Base-by-base conservation (phyloP, 805 yeast genomes). In the Candida gorgasii region DNA sequence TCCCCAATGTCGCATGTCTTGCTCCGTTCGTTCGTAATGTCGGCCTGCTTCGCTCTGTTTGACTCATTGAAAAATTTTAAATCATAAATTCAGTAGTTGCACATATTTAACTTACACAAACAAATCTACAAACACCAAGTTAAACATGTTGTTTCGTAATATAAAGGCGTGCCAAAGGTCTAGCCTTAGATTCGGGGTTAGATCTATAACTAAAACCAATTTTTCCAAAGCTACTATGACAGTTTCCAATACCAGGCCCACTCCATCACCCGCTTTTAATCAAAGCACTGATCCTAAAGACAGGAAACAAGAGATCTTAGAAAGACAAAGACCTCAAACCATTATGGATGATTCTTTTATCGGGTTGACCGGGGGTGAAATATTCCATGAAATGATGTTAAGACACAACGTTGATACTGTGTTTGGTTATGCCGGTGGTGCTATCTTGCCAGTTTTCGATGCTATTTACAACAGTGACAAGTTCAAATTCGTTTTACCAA, bases 371-470 rank as follows among this genome's bases (percentile, higher is more conserved):
- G 99, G 99, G 50, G 99, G 99, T 54, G 93, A 93, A 69, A 90
- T 93, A 49, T 93, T 93, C 73, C 97, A 92, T 65, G 98, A 92
- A 67, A 93, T 93, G 98, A 93, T 93, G 98, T 75, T 82, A 49
- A 81, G 97, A 63, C 97, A 93, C 63, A 79, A 87, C 42, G 99
- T 93, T 44, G 97, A 93, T 65, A 89, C 97, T 46, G 80, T 93
- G 36, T 93, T 92, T 63, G 99, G 99, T 32, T 93, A 93, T 72
- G 95, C 99, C 42, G 99, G 99, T 59, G 99, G 99, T 63, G 99
- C 99, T 53, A 93, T 93, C 58, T 76, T 93, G 57, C 98, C 99
- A 11, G 99, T 93, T 18, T 93, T 86, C 61, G 99, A 93, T 63
- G 98, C 98, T 53, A 93, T 93, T 54, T 87, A 85, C 75, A 86